Evolutionary conservation across 2,329 filamentous ascomycete genomes (phyloP), one percentile per base, ranked within the genome.

Genomic region (Penicillium corylophilum): DNA sequence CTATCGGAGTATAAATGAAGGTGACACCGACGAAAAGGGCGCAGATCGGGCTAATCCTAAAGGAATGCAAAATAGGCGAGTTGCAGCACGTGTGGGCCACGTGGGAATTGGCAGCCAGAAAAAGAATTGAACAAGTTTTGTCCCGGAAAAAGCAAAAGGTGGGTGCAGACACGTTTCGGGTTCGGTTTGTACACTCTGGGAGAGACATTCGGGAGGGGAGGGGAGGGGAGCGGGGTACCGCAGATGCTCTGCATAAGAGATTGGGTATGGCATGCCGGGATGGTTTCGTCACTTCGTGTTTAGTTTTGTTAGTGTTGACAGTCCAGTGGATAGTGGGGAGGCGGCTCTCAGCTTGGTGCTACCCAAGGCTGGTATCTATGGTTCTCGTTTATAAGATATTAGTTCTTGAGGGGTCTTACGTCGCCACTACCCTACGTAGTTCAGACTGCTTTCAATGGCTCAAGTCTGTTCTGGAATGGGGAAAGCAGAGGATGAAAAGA

Each of bases 51-150:
- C 46, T 44, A 51, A 33, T 26, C 35, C 55, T 5, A 9, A 57
- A 54, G 43, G 28, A 18, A 60, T 59, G 38, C 44, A 56, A 46
- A 39, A 51, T 59, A 63, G 51, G 59, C 60, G 60, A 62, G 39
- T 36, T 56, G 48, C 49, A 54, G 53, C 59, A 63, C 54, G 59
- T 59, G 57, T 60, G 45, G 52, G 43, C 57, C 60, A 63, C 60
- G 60, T 63, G 60, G 59, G 36, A 48, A 40, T 44, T 39, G 46
- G 44, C 39, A 22, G 24, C 10, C 23, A n/a, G 18, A 39, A 41
- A 28, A 47, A 16, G 9, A 44, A 18, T 8, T 9, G 16, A 20
- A 20, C 18, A 20, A 20, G 4, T 35, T 18, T 18, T 16, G n/a
- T 35, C 31, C 3, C 31, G 5, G 38, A 22, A 23, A 45, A 40